These are phyloP conservation scores for Coccomyxa sp. DNA, from an alignment of 139 green algal species.

Conservation along the genomic window DNA sequence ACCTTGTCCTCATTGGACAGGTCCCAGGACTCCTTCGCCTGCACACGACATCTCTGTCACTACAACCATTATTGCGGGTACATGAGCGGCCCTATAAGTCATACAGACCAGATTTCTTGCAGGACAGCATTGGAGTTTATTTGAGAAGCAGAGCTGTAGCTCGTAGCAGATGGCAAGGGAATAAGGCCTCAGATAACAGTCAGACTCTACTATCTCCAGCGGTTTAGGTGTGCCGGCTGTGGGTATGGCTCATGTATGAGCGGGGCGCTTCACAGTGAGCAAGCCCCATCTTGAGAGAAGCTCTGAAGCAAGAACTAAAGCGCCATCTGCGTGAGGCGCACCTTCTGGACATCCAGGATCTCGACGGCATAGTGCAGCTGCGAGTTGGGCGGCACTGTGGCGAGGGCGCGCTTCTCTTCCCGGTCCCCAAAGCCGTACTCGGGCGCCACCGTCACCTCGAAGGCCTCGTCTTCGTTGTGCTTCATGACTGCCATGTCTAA, in stretches of 20 bases:
- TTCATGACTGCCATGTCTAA: conserved; percentile 82
- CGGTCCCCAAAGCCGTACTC: conserved; percentile 60
- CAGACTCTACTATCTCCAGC: no score
- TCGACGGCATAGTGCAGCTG: conserved; percentile 59
- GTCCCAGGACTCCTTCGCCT: conserved; percentile 91
- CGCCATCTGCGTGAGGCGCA: no score
- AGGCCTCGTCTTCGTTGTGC: conserved; percentile 86
- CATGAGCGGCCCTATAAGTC: neutral
- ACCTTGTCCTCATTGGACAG: conserved; percentile 88
- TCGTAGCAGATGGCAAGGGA: neutral
- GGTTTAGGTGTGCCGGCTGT: no score
- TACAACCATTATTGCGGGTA: neutral
- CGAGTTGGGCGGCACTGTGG: conserved; percentile 37
- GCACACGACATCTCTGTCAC: neutral
- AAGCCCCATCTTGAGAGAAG: no score
- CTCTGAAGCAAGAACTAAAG: no score
- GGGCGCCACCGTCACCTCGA: conserved; percentile 68
- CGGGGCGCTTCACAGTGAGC: no score
- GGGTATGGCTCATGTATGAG: no score
- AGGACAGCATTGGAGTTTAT: neutral
- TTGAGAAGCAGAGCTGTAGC: neutral
- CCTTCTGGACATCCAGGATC: conserved; percentile 61
- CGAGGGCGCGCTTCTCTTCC: conserved; percentile 19
- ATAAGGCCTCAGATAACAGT: neutral
- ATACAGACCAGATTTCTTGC: neutral